Evolutionary conservation across 306 rosid genomes (phyloP).

Genomic region (Oemleria cerasiformis): DNA sequence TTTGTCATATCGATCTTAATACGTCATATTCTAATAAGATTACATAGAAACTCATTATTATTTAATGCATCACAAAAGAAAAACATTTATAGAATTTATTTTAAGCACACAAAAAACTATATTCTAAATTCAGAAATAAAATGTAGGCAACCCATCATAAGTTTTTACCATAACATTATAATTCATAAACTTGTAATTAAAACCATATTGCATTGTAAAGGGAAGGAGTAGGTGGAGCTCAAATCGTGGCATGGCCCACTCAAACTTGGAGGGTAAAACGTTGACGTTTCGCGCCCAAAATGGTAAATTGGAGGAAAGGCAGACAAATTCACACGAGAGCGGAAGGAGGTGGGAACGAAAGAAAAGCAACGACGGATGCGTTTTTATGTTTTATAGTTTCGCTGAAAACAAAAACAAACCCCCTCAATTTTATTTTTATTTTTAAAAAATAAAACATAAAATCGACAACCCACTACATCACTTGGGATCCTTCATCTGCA

Average conservation of each 20-base stretch:
- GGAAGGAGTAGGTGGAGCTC: neutral
- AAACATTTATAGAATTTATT: too few species aligned
- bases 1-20: too few species aligned
- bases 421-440: neutral
- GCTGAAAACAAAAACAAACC: too few species aligned
- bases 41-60: too few species aligned
- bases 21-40: too few species aligned
- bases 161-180: too few species aligned
- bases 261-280: neutral
- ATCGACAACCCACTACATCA: slow-evolving; percentile 21
- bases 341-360: neutral
- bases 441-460: neutral
- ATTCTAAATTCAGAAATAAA: too few species aligned
- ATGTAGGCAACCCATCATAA: too few species aligned
- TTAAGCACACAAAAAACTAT: too few species aligned
- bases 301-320: neutral
- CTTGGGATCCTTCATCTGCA: slow-evolving; percentile 20
- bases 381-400: neutral
- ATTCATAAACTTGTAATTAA: too few species aligned
- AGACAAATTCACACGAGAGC: neutral
- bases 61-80: too few species aligned
- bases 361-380: neutral
- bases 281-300: neutral
- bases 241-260: neutral
- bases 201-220: neutral